A percentile compares a stretch with the other conserved stretches of the same genome.
Evolutionary conservation across 2,329 filamentous ascomycete genomes (phyloP).

Genomic region (Sclerotiophoma versabilis): DNA sequence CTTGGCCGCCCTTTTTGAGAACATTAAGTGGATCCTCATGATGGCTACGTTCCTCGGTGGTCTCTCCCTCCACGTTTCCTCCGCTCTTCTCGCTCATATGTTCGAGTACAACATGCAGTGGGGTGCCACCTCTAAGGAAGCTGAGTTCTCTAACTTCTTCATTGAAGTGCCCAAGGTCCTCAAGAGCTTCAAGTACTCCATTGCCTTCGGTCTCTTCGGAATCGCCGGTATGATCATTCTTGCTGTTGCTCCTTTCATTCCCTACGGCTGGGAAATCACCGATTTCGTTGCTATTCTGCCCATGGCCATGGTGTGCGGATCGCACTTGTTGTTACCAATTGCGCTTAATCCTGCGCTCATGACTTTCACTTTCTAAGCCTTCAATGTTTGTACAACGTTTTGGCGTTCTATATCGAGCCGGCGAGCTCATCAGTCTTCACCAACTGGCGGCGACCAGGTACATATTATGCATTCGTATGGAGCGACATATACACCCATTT

Average conservation of each 20-base stretch:
- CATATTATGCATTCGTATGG: constrained; percentile 8
- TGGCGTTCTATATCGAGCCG: constrained; percentile 7
- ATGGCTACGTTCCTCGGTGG: constrained; percentile 82
- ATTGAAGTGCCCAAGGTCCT: constrained; percentile 81
- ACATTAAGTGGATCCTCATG: constrained; percentile 68
- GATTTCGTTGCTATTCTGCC: constrained; percentile 73
- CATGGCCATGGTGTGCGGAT: constrained; percentile 74
- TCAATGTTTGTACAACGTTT: background rate
- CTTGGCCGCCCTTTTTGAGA: constrained; percentile 60
- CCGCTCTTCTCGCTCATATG: constrained; percentile 81
- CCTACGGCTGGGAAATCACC: constrained; percentile 60
- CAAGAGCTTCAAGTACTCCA: constrained; percentile 77
- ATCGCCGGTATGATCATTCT: constrained; percentile 70
- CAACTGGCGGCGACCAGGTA: constrained; percentile 5
- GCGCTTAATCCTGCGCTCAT: constrained; percentile 77
- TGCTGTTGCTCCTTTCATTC: constrained; percentile 69
- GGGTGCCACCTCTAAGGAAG: constrained; percentile 83
- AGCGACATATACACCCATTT: constrained; percentile 1
- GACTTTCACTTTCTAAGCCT: constrained; percentile 74
- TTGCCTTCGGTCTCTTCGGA: constrained; percentile 67
- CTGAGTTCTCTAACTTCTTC: constrained; percentile 83
- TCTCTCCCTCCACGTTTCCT: constrained; percentile 78
- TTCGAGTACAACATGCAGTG: constrained; percentile 85
- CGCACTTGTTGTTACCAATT: constrained; percentile 73
- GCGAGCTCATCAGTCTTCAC: constrained; percentile 4